A percentile compares a stretch with the other conserved stretches of the same genome.
phyloP scores from a whole-genome alignment of 208 protist genomes.

The Tetramitus jugosus region DNA sequence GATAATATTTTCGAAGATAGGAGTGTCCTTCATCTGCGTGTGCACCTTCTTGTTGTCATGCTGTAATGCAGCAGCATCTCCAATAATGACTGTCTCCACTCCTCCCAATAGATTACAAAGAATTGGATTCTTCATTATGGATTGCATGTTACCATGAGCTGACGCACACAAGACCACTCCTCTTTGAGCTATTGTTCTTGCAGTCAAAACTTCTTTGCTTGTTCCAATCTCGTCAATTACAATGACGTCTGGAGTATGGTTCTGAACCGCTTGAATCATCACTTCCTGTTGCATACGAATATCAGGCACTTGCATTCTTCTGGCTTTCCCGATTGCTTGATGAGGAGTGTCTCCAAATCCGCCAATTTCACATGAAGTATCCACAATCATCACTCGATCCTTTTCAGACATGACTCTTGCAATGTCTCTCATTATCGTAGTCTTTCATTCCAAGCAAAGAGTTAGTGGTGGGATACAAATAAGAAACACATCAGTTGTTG shows the following conservation, averaged over 20 bases:
- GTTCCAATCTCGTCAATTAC: slow-evolving; percentile 81
- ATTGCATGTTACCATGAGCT: not conserved
- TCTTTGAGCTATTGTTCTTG: not conserved
- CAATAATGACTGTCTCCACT: slow-evolving; percentile 68
- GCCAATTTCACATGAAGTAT: slow-evolving; percentile 86
- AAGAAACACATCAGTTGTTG: too few species aligned
- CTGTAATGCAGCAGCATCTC: too few species aligned
- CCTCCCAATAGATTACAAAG: slow-evolving; percentile 73
- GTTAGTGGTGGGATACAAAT: too few species aligned
- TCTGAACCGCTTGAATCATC: slow-evolving; percentile 81
- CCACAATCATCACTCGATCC: slow-evolving; percentile 70
- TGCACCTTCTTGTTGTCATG: slow-evolving; percentile 20
- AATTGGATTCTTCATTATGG: slow-evolving; percentile 66
- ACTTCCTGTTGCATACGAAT: slow-evolving; percentile 54
- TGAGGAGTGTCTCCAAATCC: slow-evolving; percentile 71
- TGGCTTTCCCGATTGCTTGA: slow-evolving; percentile 65
- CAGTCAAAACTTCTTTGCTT: slow-evolving; percentile 38
- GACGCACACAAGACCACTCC: not conserved
- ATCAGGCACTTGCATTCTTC: slow-evolving; percentile 68
- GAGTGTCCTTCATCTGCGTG: not conserved
- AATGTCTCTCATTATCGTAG: slow-evolving; percentile 75
- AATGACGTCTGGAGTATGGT: slow-evolving; percentile 80
- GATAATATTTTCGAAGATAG: not conserved
- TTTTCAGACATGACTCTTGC: slow-evolving; percentile 49
- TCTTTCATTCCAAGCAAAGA: too few species aligned